Percentiles rank a stretch among this genome's conserved stretches.
phyloP scores from a whole-genome alignment of 1,284 basidiomycete species.

The Cutaneotrichosporon mucoides region DNA sequence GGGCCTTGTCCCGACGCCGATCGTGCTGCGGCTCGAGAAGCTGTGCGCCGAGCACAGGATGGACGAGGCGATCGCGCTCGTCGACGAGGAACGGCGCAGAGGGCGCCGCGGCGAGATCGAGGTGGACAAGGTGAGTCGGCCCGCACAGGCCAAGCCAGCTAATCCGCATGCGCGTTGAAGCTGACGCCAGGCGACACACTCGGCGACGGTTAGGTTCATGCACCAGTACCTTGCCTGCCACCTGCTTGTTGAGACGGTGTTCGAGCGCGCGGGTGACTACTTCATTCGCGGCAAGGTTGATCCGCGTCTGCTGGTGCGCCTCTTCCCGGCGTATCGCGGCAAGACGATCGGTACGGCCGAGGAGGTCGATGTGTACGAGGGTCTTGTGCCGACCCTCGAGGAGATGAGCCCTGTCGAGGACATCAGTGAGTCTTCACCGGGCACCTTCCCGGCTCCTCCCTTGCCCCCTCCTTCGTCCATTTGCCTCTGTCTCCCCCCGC shows the following conservation, averaged over 20 bases:
- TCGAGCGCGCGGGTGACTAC: slow-evolving; percentile 48
- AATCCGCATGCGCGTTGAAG: too few relatives aligned
- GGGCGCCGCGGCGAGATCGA: slow-evolving; percentile 43
- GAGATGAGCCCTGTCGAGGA: slow-evolving; percentile 41
- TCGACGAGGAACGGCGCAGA: slow-evolving; percentile 43
- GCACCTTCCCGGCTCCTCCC: too few relatives aligned
- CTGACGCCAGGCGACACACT: slow-evolving; percentile 30
- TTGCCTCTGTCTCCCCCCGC: too few relatives aligned
- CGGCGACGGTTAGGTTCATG: slow-evolving; percentile 44
- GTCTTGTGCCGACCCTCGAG: slow-evolving; percentile 37
- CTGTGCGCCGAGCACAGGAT: slow-evolving; percentile 43
- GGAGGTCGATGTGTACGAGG: slow-evolving; percentile 45
- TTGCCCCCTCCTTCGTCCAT: too few relatives aligned
- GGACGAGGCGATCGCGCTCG: slow-evolving; percentile 46
- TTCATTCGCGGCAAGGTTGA: slow-evolving; percentile 45
- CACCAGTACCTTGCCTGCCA: slow-evolving; percentile 48
- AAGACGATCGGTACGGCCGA: slow-evolving; percentile 44
- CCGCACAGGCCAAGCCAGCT: too few relatives aligned
- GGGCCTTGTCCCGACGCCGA: slow-evolving; percentile 43
- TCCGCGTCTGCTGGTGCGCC: slow-evolving; percentile 47
- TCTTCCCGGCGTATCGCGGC: slow-evolving; percentile 45
- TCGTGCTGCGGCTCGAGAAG: slow-evolving; percentile 41
- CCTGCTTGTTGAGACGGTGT: slow-evolving; percentile 43
- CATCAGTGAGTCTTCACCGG: slow-evolving; percentile 42
- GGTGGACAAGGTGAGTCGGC: slow-evolving; percentile 35